Conservation (phyloP, 495 filamentous ascomycete genomes). For the Chaetomium fimeti region DNA sequence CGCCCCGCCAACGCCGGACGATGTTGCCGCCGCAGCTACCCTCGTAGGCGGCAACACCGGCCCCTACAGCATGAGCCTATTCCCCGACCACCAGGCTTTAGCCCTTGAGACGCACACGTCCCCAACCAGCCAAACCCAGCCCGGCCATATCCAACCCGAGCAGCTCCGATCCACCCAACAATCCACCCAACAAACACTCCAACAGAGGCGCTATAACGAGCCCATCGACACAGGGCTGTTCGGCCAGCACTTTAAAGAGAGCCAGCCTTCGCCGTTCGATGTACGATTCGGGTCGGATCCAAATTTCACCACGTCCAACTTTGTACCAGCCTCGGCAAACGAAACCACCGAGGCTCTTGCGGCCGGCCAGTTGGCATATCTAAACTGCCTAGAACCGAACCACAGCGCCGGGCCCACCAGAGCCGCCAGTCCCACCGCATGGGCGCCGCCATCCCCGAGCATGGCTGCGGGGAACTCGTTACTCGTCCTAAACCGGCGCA, state of each 20-base stretch:
- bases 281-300: slow-evolving; percentile 64
- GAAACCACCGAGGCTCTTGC: slow-evolving; percentile 57
- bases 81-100: neutral
- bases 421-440: slow-evolving; percentile 54
- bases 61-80: neutral
- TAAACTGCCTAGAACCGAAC: slow-evolving; percentile 55
- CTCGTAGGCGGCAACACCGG: neutral
- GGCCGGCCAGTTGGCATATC: slow-evolving; percentile 51
- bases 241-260: too few species aligned
- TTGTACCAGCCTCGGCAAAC: slow-evolving; percentile 52
- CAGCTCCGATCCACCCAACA: too few species aligned
- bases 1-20: slow-evolving; percentile 28
- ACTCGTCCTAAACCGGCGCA: neutral
- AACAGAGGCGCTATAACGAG: too few species aligned
- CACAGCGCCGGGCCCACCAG: slow-evolving; percentile 56
- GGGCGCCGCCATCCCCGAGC: slow-evolving; percentile 33
- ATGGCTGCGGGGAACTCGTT: neutral
- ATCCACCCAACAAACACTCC: too few species aligned
- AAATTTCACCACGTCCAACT: slow-evolving; percentile 57
- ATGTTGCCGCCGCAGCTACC: slow-evolving; percentile 49
- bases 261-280: too few species aligned
- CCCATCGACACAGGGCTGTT: too few species aligned
- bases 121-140: too few species aligned
- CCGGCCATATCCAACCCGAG: too few species aligned
- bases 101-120: too few species aligned